Conservation (phyloP, 345 rosid species). For the Gossypium ekmanianum region DNA sequence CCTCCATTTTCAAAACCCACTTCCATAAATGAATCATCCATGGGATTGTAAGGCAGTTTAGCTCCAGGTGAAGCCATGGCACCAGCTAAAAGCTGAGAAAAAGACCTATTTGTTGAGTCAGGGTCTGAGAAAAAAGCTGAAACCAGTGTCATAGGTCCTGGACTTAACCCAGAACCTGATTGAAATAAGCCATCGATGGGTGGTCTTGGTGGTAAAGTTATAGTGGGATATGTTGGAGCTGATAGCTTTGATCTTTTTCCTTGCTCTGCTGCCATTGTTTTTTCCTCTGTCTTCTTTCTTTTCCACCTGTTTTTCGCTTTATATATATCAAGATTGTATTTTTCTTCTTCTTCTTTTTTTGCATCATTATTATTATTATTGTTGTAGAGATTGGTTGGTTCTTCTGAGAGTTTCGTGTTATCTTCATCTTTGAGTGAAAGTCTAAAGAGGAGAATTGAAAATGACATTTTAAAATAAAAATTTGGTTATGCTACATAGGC, state of each 20-base stretch:
- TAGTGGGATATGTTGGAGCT: slow-evolving; percentile 55
- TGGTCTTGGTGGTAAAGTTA: slow-evolving; percentile 67
- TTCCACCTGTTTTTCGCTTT: not conserved
- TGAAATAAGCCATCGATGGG: slow-evolving; percentile 41
- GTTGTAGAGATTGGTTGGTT: slow-evolving; percentile 4
- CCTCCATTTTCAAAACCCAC: slow-evolving; percentile 32
- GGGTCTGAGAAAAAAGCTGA: slow-evolving; percentile 75
- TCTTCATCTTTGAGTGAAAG: slow-evolving; percentile 8
- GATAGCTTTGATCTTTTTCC: slow-evolving; percentile 23
- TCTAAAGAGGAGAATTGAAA: slow-evolving; percentile 13
- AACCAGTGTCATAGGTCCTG: slow-evolving; percentile 90
- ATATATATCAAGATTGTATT: not conserved
- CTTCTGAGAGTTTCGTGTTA: slow-evolving; percentile 23
- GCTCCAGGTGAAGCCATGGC: slow-evolving; percentile 77
- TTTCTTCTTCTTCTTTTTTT: not conserved
- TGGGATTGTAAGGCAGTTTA: slow-evolving; percentile 15
- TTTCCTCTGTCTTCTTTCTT: not conserved
- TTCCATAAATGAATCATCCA: slow-evolving; percentile 21
- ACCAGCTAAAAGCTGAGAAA: slow-evolving; percentile 89
- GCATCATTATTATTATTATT: not conserved
- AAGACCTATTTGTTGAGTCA: slow-evolving; percentile 44
- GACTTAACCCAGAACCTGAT: slow-evolving; percentile 57
- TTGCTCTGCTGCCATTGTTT: slow-evolving; percentile 35
- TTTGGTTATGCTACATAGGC: not conserved
- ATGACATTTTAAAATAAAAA: not conserved